Evolutionary conservation across 2,329 filamentous ascomycete species (phyloP), one percentile per base, ranked within the genome.

Genomic region (Scedosporium dehoogii): DNA sequence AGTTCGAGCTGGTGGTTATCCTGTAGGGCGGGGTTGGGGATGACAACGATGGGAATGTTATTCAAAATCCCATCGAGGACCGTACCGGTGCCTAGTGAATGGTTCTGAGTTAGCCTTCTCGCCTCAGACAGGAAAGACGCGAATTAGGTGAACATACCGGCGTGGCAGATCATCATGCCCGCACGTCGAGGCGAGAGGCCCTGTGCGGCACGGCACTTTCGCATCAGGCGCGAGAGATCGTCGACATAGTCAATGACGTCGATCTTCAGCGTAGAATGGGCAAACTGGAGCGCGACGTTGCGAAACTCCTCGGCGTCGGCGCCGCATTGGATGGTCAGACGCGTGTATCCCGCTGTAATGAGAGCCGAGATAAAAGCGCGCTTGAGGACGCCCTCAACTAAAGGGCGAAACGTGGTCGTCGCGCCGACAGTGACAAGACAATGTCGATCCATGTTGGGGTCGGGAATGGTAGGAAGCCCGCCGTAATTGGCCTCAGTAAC

Each of bases 391-490:
- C 87, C 83, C 53, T 81, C 75, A 62, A 96, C 82, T 2, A 99
- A 83, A 6, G 80, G 74, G 60, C 82, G 79, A 74, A 99, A 99
- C 21, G 88, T 84, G 16, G 92, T 92, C 0, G 93, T 99, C 5
- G 94, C 93, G 63, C 94, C 94, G 33, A 96, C 89, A 0, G 94
- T 97, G 62, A 97, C 88, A 67, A 99, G 90, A 72, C 90, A 94
- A 61, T 77, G 71, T 41, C 73, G 71, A 27, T 71, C 63, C 18
- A 38, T 56, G 46, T 57, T 56, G n/a, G 48, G 18, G 12, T 51
- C 12, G 25, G 64, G 58, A 33, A 67, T 62, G 65, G 64, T 65
- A 59, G 60, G 64, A 44, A 60, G 58, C 3, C 29, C 29, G 16
- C 16, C 16, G 56, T 41, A 38, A 4, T 38, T 21, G 27, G 56